Evolutionary conservation across 129 eudicot genomes (phyloP).

Genomic region (Calendula officinalis): DNA sequence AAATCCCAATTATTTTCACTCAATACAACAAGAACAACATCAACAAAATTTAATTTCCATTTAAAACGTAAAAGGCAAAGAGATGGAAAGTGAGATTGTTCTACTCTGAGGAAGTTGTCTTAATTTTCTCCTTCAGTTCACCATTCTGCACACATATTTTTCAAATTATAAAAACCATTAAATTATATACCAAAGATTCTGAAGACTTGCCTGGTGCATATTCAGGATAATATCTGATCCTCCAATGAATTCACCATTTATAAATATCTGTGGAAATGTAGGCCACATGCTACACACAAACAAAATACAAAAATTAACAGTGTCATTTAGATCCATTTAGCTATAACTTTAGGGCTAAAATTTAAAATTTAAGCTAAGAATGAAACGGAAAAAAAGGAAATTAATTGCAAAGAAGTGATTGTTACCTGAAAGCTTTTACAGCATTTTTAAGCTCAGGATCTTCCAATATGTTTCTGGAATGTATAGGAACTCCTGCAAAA

Average conservation of each 20-base stretch:
- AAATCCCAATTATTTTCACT: background rate
- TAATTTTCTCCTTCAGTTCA: slow-evolving; percentile 73
- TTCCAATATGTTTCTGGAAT: slow-evolving; percentile 80
- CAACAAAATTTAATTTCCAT: background rate
- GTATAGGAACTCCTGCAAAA: slow-evolving; percentile 65
- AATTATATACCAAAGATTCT: background rate
- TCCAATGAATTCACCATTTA: slow-evolving; percentile 91
- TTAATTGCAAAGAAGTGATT: background rate
- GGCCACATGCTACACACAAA: slow-evolving; percentile 86
- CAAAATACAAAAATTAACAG: background rate
- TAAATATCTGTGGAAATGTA: slow-evolving; percentile 91
- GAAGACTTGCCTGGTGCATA: slow-evolving; percentile 73
- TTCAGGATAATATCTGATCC: slow-evolving; percentile 92
- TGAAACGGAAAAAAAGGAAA: background rate
- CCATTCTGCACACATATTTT: slow-evolving; percentile 54
- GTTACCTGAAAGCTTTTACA: slow-evolving; percentile 69
- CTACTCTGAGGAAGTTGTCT: slow-evolving; percentile 22
- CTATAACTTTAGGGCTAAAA: background rate
- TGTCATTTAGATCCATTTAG: background rate
- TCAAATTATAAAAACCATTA: background rate
- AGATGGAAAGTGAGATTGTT: background rate
- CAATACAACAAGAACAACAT: background rate
- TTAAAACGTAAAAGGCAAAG: background rate
- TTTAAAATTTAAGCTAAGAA: too few relatives aligned
- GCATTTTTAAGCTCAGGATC: slow-evolving; percentile 84